A percentile compares a stretch with the other conserved stretches of the same genome.
These are phyloP conservation scores for Butyriboletus loyo DNA, from an alignment of 768 basidiomycete genomes.

Conservation along the genomic window DNA sequence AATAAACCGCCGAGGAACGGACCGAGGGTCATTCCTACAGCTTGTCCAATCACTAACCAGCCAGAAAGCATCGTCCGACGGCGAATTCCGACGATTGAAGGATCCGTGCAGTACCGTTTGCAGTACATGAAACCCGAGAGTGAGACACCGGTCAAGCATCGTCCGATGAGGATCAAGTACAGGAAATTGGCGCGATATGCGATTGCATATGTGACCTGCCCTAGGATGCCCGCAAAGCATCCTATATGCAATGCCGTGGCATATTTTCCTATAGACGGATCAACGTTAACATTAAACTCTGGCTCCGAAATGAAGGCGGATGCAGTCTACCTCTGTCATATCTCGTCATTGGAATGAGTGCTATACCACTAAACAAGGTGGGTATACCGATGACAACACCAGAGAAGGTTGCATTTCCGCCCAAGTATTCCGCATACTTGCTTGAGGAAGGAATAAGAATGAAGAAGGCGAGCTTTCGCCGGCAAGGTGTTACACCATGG, in stretches of 20 bases:
- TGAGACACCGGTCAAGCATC: conserved; percentile 57
- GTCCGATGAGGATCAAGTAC: conserved; percentile 68
- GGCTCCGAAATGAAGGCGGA: background rate
- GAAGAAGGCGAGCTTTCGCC: conserved; percentile 60
- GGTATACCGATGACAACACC: conserved; percentile 68
- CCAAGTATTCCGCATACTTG: conserved; percentile 57
- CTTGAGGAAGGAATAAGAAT: conserved; percentile 66
- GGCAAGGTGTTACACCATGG: background rate
- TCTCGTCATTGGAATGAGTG: conserved; percentile 53
- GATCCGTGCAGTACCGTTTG: conserved; percentile 67
- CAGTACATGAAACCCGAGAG: conserved; percentile 67
- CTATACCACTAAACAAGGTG: conserved; percentile 55
- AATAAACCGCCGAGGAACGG: conserved; percentile 64
- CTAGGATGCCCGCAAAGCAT: conserved; percentile 51
- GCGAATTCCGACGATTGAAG: conserved; percentile 61
- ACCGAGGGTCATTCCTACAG: conserved; percentile 56
- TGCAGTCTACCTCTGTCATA: conserved; percentile 49
- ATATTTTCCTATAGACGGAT: conserved; percentile 47
- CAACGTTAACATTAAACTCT: background rate
- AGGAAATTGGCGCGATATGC: conserved; percentile 59
- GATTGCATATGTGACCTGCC: conserved; percentile 57
- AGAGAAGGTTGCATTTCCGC: conserved; percentile 68
- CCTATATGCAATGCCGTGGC: conserved; percentile 50
- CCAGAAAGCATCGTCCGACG: conserved; percentile 60
- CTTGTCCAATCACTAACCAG: conserved; percentile 63